Evolutionary conservation across 345 rosid genomes (phyloP), one percentile per base, ranked within the genome.

Genomic region (Populus pruinosa): DNA sequence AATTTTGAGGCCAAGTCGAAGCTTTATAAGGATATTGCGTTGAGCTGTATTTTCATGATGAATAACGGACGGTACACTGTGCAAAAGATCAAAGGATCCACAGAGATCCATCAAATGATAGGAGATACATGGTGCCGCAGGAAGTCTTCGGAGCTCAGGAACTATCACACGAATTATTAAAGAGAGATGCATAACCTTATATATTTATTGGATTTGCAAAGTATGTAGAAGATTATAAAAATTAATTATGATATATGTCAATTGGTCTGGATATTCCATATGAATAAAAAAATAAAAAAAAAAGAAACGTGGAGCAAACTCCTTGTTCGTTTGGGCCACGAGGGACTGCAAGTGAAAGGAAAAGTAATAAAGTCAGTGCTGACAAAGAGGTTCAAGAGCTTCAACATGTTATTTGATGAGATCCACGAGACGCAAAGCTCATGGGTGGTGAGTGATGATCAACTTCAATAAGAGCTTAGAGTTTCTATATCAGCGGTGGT

Each of bases 61-160:
- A 95, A 95, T 87, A 95, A 95, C 20, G 99, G 98, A 6, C 89
- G 94, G n/a, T 95, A 92, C 89, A 92, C 93, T 50, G 80, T 92
- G 71, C 93, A 95, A 74, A 91, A 93, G 87, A 87, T 92, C 86
- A 91, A 88, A 80, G 86, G 91, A 9, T 87, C 98, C 0, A 41
- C 85, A 1, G 96, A 89, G 92, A 86, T 92, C 65, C 87, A 87
- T 31, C 79, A 85, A 61, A 82, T 82, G 38, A 83, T 90, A 86
- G 94, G 97, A 6, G 90, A 93, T 72, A 83, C 85, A 12, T 92
- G 98, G 98, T 85, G 90, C 72, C 87, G 98, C 41, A 91, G 82
- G 85, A 87, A 89, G 74, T 93, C 97, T 0, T 83, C 92, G 0
- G 94, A 93, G 35, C 90, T 95, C 7, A 80, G 97, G 72, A 92